Percentiles rank a stretch among this genome's conserved stretches.
phyloP scores from a whole-genome alignment of 352 stramenopile genomes.

The Pythium dissotocum region DNA sequence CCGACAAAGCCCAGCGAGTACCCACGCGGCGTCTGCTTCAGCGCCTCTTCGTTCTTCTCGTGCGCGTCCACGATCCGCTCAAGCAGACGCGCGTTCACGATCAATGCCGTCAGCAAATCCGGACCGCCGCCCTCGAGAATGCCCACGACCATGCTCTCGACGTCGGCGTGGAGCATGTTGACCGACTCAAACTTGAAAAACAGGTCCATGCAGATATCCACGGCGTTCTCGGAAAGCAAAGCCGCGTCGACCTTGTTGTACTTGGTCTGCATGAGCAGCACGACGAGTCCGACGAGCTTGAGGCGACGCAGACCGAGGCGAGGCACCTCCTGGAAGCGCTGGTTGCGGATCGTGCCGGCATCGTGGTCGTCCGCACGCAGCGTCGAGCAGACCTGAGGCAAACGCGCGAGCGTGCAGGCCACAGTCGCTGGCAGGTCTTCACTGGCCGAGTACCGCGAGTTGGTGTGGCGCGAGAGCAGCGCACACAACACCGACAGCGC shows the following conservation, averaged over 20 bases:
- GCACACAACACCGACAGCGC: conserved; percentile 77
- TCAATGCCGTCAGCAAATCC: conserved; percentile 71
- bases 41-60: conserved; percentile 73
- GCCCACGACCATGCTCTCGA: conserved; percentile 85
- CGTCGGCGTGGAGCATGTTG: conserved; percentile 86
- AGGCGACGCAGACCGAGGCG: conserved; percentile 73
- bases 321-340: conserved; percentile 70
- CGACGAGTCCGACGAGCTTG: conserved; percentile 79
- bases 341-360: conserved; percentile 69
- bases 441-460: conserved; percentile 68
- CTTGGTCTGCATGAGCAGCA: conserved; percentile 84
- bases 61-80: conserved; percentile 75
- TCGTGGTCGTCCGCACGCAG: conserved; percentile 62
- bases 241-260: conserved; percentile 77
- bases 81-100: conserved; percentile 73
- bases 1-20: conserved; percentile 82
- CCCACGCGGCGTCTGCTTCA: conserved; percentile 45
- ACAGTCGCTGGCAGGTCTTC: conserved; percentile 67
- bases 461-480: conserved; percentile 74
- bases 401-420: conserved; percentile 45
- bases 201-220: conserved; percentile 76
- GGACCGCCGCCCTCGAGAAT: conserved; percentile 80
- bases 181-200: conserved; percentile 89
- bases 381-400: conserved; percentile 70
- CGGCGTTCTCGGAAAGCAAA: conserved; percentile 64